Percentiles rank a stretch among this genome's conserved stretches.
Conservation (phyloP, 192 early-diverging fungal genomes). For the Backusella parvicylindrica region DNA sequence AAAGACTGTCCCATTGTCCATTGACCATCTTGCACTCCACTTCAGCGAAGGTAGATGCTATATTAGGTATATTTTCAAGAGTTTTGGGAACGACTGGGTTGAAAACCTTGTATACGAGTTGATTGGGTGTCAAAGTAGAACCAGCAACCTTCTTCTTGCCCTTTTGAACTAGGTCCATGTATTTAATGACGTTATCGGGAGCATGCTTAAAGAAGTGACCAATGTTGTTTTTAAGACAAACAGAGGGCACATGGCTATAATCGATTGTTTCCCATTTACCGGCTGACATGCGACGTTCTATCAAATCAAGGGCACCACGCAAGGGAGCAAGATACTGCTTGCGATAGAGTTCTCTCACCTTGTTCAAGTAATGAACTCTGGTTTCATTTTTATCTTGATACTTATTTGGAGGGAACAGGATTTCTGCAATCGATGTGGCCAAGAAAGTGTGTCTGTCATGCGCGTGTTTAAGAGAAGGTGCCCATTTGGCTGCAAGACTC, state of each 20-base stretch:
- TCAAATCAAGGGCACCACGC: constrained; percentile 35
- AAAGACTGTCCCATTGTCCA: constrained; percentile 11
- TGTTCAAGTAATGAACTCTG: constrained; percentile 27
- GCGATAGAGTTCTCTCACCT: constrained; percentile 31
- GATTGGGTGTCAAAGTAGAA: constrained; percentile 40
- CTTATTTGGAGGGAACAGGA: constrained; percentile 25
- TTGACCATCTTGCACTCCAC: not conserved
- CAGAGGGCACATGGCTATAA: constrained; percentile 39
- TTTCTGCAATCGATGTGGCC: constrained; percentile 37
- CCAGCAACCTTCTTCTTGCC: constrained; percentile 40
- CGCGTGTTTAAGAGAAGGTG: constrained; percentile 29
- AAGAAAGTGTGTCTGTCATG: constrained; percentile 39
- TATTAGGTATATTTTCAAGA: constrained; percentile 13
- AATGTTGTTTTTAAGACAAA: constrained; percentile 42
- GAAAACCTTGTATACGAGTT: constrained; percentile 28
- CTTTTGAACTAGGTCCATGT: constrained; percentile 23
- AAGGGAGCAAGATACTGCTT: constrained; percentile 38
- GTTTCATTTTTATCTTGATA: constrained; percentile 14
- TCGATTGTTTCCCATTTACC: constrained; percentile 42
- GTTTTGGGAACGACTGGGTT: constrained; percentile 1
- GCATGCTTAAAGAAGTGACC: constrained; percentile 28
- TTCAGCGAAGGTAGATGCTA: not conserved
- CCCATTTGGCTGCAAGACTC: constrained; percentile 41
- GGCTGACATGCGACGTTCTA: constrained; percentile 38
- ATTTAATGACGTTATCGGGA: constrained; percentile 30